A percentile compares a stretch with the other conserved stretches of the same genome.
phyloP scores from a whole-genome alignment of 257 asterid genomes.

The Lithospermum erythrorhizon region DNA sequence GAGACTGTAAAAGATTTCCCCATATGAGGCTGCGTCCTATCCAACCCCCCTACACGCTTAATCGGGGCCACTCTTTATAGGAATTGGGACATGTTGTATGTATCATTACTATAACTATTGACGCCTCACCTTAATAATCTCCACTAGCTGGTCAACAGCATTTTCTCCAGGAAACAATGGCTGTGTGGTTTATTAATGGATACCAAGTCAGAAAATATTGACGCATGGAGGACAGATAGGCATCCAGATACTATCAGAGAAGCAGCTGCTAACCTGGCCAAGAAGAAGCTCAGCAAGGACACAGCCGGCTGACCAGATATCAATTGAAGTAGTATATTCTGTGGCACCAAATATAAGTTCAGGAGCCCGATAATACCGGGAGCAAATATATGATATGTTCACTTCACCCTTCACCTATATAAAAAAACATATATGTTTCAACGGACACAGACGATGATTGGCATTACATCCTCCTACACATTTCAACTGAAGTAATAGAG shows the following conservation, averaged over 20 bases:
- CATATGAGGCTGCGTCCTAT: too few species aligned
- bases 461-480: background rate
- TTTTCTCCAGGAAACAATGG: conserved; percentile 96
- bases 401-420: conserved; percentile 77
- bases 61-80: too few species aligned
- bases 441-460: background rate
- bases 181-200: conserved; percentile 24
- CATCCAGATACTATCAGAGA: background rate
- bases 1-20: conserved; percentile 8
- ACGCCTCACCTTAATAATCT: conserved; percentile 67
- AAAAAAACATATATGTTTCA: background rate
- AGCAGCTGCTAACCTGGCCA: conserved; percentile 55
- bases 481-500: background rate
- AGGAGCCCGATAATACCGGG: conserved; percentile 97
- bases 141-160: conserved; percentile 96
- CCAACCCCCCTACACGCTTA: too few species aligned
- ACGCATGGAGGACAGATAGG: too few species aligned
- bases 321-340: conserved; percentile 80
- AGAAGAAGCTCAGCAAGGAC: conserved; percentile 91
- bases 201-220: conserved; percentile 6
- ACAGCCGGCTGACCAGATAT: conserved; percentile 98
- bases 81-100: too few species aligned
- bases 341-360: conserved; percentile 97
- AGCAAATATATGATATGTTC: conserved; percentile 92
- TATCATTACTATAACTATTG: conserved; percentile 4